phyloP scores from a whole-genome alignment of 2,329 filamentous ascomycete species.

The Aspergillus neoniger region DNA sequence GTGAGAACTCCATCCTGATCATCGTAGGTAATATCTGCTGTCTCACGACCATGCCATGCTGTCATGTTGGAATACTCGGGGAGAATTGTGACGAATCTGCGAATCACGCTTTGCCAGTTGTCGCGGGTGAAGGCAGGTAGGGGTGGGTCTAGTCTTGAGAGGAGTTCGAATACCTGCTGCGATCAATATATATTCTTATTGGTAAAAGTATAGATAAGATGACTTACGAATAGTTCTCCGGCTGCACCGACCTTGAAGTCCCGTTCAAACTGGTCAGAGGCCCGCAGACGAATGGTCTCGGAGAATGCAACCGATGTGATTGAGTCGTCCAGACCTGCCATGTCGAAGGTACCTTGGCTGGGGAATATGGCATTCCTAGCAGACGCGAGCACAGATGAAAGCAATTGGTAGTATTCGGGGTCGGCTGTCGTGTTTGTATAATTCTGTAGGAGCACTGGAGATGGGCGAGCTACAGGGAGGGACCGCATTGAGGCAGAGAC shows the following conservation, averaged over 20 bases:
- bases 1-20: constrained; percentile 12
- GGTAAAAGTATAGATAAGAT: constrained; percentile 15
- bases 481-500: not conserved
- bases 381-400: constrained; percentile 1
- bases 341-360: not conserved
- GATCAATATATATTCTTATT: not conserved
- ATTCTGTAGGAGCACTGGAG: not conserved
- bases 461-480: not conserved
- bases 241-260: constrained; percentile 13
- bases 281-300: constrained; percentile 3
- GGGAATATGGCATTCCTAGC: constrained; percentile 9
- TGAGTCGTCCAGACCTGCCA: not conserved
- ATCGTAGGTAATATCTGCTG: constrained; percentile 52
- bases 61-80: constrained; percentile 45
- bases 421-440: not conserved
- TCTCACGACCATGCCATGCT: constrained; percentile 47
- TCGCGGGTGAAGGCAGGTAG: constrained; percentile 34
- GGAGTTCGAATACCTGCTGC: constrained; percentile 14
- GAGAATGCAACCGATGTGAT: not conserved
- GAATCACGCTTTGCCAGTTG: constrained; percentile 56
- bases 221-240: constrained; percentile 16
- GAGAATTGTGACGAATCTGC: constrained; percentile 43
- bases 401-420: constrained; percentile 3
- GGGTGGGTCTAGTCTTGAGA: constrained; percentile 4
- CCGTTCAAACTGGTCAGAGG: constrained; percentile 8